A percentile compares a stretch with the other conserved stretches of the same genome.
Evolutionary conservation across 208 protist genomes (phyloP).

Genomic region (Leishmania lainsoni): DNA sequence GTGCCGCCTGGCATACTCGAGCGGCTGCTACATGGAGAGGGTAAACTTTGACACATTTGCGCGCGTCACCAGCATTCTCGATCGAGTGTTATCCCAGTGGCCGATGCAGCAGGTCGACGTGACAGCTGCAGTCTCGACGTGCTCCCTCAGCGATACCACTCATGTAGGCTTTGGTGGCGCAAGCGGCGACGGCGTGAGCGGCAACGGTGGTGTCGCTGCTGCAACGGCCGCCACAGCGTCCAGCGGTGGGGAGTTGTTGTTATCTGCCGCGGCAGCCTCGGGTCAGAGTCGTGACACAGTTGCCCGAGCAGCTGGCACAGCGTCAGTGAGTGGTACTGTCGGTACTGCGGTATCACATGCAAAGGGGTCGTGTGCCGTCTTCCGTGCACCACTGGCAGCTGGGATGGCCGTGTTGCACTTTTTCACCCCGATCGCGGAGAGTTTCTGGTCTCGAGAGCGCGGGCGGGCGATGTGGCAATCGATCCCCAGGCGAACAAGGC

Average conservation of each 20-base stretch:
- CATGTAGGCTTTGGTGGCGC: not conserved
- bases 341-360: not conserved
- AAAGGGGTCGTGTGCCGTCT: not conserved
- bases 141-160: not conserved
- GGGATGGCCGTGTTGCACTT: not conserved
- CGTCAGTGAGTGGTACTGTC: not conserved
- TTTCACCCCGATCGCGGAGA: not conserved
- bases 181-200: not conserved
- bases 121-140: not conserved
- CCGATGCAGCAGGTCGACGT: not conserved
- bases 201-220: not conserved
- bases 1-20: not conserved
- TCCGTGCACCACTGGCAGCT: not conserved
- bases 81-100: slow-evolving; percentile 8
- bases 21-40: slow-evolving; percentile 2
- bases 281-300: not conserved
- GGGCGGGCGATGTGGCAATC: not conserved
- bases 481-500: not conserved
- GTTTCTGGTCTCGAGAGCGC: slow-evolving; percentile 6
- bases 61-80: not conserved
- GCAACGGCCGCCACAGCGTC: not conserved
- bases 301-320: not conserved
- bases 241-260: not conserved
- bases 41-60: not conserved
- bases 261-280: not conserved